phyloP scores from a whole-genome alignment of 176 grass and related monocot species.

The Microstegium vimineum region DNA sequence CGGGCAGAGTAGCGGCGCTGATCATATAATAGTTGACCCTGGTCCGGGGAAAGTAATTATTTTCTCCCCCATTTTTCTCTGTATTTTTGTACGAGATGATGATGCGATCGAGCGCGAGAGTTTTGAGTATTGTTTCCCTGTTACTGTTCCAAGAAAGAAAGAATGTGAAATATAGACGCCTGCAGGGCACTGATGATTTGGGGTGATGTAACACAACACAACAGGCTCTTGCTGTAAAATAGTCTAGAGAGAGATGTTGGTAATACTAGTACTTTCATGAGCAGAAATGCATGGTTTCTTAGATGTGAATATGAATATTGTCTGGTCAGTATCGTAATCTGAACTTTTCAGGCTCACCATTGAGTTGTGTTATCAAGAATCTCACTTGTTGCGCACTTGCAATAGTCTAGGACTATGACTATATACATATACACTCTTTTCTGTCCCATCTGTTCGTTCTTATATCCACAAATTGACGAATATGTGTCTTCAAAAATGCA shows the following conservation, averaged over 20 bases:
- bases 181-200: slow-evolving; percentile 22
- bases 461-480: neutral
- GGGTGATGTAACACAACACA: neutral
- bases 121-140: slow-evolving; percentile 15
- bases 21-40: slow-evolving; percentile 27
- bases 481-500: neutral
- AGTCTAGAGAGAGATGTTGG: neutral
- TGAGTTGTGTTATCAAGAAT: slow-evolving; percentile 30
- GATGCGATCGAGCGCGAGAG: neutral
- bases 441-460: neutral
- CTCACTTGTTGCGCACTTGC: slow-evolving; percentile 20
- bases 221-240: slow-evolving; percentile 8
- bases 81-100: slow-evolving; percentile 12
- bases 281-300: neutral
- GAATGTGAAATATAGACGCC: neutral
- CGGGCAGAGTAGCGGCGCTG: slow-evolving; percentile 5
- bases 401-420: slow-evolving; percentile 19
- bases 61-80: neutral
- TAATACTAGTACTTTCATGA: neutral
- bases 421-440: neutral
- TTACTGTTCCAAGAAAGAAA: neutral
- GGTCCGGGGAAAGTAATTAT: neutral
- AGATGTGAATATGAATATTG: neutral
- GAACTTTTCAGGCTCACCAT: slow-evolving; percentile 26
- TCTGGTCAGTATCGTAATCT: neutral